These are phyloP conservation scores for Eimeria necatrix DNA, from an alignment of 169 alveolate species.

Conservation along the genomic window DNA sequence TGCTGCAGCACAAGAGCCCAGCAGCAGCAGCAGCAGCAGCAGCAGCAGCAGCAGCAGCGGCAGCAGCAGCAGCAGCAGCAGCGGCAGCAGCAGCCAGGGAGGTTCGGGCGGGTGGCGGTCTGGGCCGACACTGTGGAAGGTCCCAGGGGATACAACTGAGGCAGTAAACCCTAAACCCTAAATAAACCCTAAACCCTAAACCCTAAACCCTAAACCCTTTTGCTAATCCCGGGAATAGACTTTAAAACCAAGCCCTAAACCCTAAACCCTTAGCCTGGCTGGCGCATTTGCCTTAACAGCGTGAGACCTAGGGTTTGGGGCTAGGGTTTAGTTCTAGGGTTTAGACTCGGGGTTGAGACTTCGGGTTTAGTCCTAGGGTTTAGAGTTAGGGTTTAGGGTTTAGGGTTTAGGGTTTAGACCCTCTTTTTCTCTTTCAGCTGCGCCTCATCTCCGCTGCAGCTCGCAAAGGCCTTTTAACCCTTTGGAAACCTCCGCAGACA, in stretches of 20 bases:
- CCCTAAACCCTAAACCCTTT: too few relatives aligned
- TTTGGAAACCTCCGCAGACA: not conserved
- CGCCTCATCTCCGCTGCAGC: not conserved
- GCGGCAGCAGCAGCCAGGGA: not conserved
- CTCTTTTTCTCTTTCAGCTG: not conserved
- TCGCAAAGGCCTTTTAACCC: not conserved
- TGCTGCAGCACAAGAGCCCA: not conserved
- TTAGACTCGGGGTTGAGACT: too few relatives aligned
- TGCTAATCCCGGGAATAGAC: too few relatives aligned
- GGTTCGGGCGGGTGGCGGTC: not conserved
- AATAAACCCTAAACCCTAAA: too few relatives aligned
- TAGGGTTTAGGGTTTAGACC: not conserved
- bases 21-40: not conserved
- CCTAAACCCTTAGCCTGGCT: not conserved
- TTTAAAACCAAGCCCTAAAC: too few relatives aligned
- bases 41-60: not conserved
- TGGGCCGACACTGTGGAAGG: not conserved
- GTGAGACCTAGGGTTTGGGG: not conserved
- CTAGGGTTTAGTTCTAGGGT: too few relatives aligned
- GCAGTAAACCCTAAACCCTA: conserved; percentile 8
- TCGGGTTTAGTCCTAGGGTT: too few relatives aligned
- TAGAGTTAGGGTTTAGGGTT: too few relatives aligned
- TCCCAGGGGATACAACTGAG: not conserved
- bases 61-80: too few relatives aligned
- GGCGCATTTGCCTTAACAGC: not conserved